A percentile compares a stretch with the other conserved stretches of the same genome.
Conservation (phyloP, 1,139 yeast species). For the Arxiozyma slooffiae region DNA sequence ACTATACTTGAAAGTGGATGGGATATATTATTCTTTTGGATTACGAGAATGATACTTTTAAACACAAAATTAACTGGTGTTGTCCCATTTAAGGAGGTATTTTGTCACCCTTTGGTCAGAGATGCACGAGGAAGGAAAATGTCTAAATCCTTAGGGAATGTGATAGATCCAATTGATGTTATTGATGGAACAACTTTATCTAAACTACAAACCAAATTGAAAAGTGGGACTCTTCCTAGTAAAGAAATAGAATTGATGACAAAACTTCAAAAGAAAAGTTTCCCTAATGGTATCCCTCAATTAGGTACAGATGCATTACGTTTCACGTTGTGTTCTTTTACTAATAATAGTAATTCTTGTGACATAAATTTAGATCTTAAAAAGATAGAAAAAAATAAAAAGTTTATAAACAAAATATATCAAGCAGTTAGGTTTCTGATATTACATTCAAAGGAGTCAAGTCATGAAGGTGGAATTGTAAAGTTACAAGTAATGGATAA, state of each 20-base stretch:
- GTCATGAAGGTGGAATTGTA: conserved; percentile 11
- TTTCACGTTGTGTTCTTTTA: conserved; percentile 94
- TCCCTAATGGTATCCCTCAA: conserved; percentile 95
- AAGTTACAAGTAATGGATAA: conserved; percentile 58
- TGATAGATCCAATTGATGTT: conserved; percentile 89
- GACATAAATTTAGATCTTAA: conserved; percentile 91
- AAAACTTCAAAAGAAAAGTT: conserved; percentile 79
- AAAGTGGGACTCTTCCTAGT: conserved; percentile 76
- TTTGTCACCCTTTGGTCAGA: conserved; percentile 95
- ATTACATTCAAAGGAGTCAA: conserved; percentile 41
- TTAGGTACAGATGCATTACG: conserved; percentile 98
- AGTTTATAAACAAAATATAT: conserved; percentile 97
- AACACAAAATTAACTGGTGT: conserved; percentile 76
- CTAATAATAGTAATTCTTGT: conserved; percentile 96
- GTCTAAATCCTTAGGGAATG: conserved; percentile 96
- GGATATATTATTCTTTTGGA: conserved; percentile 99
- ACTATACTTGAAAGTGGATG: conserved; percentile 94
- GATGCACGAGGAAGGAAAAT: conserved; percentile 98
- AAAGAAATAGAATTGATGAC: conserved; percentile 76
- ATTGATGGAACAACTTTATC: conserved; percentile 75
- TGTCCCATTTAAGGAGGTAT: conserved; percentile 89
- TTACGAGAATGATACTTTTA: conserved; percentile 86
- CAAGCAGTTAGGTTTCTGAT: conserved; percentile 95
- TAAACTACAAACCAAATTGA: conserved; percentile 67
- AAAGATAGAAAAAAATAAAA: conserved; percentile 96